A percentile compares a stretch with the other conserved stretches of the same genome.
These are phyloP conservation scores for Tilletia indica DNA, from an alignment of 1,284 basidiomycete genomes.

Conservation along the genomic window DNA sequence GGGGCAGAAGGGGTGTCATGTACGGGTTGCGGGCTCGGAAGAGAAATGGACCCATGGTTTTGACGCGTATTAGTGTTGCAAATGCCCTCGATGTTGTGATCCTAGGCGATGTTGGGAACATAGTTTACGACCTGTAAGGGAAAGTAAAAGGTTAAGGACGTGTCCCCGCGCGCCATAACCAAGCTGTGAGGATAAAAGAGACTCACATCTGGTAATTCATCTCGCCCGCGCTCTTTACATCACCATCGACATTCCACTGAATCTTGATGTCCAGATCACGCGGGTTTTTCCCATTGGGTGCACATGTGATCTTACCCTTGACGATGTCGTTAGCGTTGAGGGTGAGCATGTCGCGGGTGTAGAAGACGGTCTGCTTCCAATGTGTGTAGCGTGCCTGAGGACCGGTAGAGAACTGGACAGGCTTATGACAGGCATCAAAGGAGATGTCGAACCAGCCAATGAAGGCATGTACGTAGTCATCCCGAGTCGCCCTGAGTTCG, in stretches of 20 bases:
- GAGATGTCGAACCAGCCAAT: slow-evolving; percentile 98
- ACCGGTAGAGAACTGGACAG: slow-evolving; percentile 65
- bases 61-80: no score
- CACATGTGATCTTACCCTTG: slow-evolving; percentile 43
- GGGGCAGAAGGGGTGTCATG: no score
- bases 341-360: slow-evolving; percentile 51
- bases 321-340: slow-evolving; percentile 48
- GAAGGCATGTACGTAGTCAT: slow-evolving; percentile 96
- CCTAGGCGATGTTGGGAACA: no score
- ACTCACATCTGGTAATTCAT: slow-evolving; percentile 55
- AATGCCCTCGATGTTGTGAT: no score
- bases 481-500: slow-evolving; percentile 76
- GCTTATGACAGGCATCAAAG: slow-evolving; percentile 95
- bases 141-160: no score
- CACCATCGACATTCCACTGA: slow-evolving; percentile 43
- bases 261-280: slow-evolving; percentile 53
- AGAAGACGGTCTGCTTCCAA: slow-evolving; percentile 57
- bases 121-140: no score
- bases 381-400: slow-evolving; percentile 55
- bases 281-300: slow-evolving; percentile 51
- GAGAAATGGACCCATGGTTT: no score
- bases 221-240: slow-evolving; percentile 29
- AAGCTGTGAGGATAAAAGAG: background rate
- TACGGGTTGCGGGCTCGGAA: no score
- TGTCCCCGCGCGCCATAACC: no score